A percentile compares a stretch with the other conserved stretches of the same genome.
phyloP scores from a whole-genome alignment of 2,329 filamentous ascomycete genomes.

The Lachnellula suecica region DNA sequence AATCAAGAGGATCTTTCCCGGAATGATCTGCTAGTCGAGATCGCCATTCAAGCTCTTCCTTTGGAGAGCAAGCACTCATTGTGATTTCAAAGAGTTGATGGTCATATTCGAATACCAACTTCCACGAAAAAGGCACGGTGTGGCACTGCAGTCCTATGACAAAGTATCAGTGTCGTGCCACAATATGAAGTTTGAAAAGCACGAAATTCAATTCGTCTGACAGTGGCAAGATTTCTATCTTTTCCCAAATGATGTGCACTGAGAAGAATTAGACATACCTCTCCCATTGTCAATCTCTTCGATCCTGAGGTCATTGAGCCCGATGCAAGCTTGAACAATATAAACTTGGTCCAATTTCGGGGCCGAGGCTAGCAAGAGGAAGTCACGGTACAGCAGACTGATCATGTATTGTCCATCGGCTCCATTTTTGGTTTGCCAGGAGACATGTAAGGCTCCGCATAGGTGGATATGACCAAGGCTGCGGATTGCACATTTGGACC shows the following conservation, averaged over 20 bases:
- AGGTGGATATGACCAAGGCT: constrained; percentile 77
- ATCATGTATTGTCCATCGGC: constrained; percentile 81
- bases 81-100: constrained; percentile 81
- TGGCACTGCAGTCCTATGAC: constrained; percentile 80
- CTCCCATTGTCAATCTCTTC: constrained; percentile 74
- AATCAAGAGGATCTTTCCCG: constrained; percentile 47
- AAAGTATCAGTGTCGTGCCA: too few relatives aligned
- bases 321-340: constrained; percentile 72
- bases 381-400: constrained; percentile 78
- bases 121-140: constrained; percentile 87
- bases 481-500: constrained; percentile 66
- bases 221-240: too few relatives aligned
- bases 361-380: constrained; percentile 72
- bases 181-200: too few relatives aligned
- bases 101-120: constrained; percentile 77
- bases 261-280: constrained; percentile 44
- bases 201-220: too few relatives aligned
- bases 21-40: constrained; percentile 57
- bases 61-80: constrained; percentile 79
- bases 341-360: constrained; percentile 67
- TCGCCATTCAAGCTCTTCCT: constrained; percentile 81
- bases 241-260: too few relatives aligned
- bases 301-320: constrained; percentile 62
- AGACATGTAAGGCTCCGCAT: constrained; percentile 80
- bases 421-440: constrained; percentile 70